Evolutionary conservation across 225 moss, liverwort and hornwort species (phyloP).

Genomic region (Pseudisothecium myosuroides): DNA sequence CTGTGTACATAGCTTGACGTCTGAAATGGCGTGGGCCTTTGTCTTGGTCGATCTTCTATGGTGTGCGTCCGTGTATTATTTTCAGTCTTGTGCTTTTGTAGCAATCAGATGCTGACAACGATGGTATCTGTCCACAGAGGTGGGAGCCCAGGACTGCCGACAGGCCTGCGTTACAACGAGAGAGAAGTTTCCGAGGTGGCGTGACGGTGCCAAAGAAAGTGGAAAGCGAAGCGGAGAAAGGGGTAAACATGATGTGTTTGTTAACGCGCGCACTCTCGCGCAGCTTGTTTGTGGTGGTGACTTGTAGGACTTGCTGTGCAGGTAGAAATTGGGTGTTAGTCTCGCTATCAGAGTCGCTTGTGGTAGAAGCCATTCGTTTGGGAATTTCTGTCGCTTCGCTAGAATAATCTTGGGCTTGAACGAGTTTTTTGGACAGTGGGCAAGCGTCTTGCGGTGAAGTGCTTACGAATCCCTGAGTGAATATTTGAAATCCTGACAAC

Average conservation of each 20-base stretch:
- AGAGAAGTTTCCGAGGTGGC: conserved; percentile 26
- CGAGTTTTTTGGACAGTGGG: background rate
- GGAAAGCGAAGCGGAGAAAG: conserved; percentile 26
- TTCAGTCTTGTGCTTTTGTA: background rate
- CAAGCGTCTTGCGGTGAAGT: background rate
- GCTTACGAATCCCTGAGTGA: background rate
- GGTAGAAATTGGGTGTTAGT: background rate
- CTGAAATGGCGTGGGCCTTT: background rate
- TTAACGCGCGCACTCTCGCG: background rate
- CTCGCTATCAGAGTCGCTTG: background rate
- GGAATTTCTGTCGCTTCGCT: background rate
- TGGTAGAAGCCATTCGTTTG: background rate
- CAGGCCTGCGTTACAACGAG: conserved; percentile 21
- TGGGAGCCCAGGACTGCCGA: conserved; percentile 47
- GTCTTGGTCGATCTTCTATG: background rate
- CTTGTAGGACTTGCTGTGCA: background rate
- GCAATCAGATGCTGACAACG: conserved; percentile 15
- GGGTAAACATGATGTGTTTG: conserved; percentile 1
- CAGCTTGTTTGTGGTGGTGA: background rate
- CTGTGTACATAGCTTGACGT: background rate
- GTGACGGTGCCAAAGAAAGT: conserved; percentile 22
- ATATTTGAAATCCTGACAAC: background rate
- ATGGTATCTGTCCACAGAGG: conserved; percentile 29
- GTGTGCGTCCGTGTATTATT: background rate
- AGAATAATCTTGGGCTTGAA: background rate